Evolutionary conservation across 768 basidiomycete species (phyloP).

Genomic region (Melanogaster broomeanus): DNA sequence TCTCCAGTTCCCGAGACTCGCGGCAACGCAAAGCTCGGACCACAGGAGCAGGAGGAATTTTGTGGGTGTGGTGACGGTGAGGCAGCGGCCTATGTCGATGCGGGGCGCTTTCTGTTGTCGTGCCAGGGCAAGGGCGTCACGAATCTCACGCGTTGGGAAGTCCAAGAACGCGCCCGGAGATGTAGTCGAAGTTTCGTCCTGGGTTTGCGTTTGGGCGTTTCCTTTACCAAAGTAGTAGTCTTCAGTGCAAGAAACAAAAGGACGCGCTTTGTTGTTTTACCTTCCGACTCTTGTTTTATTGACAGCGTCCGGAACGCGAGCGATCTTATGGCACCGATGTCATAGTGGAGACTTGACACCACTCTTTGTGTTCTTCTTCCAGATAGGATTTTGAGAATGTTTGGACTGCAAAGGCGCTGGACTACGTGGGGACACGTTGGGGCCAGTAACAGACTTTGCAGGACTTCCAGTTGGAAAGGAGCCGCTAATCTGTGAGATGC

Average conservation of each 20-base stretch:
- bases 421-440: slow-evolving; percentile 66
- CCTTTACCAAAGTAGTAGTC: slow-evolving; percentile 10
- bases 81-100: slow-evolving; percentile 67
- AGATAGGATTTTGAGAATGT: slow-evolving; percentile 48
- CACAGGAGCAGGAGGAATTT: slow-evolving; percentile 70
- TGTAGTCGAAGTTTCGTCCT: slow-evolving; percentile 17
- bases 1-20: slow-evolving; percentile 63
- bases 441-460: slow-evolving; percentile 67
- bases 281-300: slow-evolving; percentile 34
- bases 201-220: slow-evolving; percentile 8
- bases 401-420: slow-evolving; percentile 60
- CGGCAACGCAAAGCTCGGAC: slow-evolving; percentile 57
- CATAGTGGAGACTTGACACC: slow-evolving; percentile 31
- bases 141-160: slow-evolving; percentile 59
- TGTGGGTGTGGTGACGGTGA: slow-evolving; percentile 57
- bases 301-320: slow-evolving; percentile 42
- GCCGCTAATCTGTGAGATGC: slow-evolving; percentile 43
- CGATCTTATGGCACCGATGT: slow-evolving; percentile 40
- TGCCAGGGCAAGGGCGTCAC: slow-evolving; percentile 55
- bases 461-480: slow-evolving; percentile 57
- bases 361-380: slow-evolving; percentile 39
- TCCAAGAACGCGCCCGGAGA: slow-evolving; percentile 46
- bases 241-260: neutral
- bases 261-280: slow-evolving; percentile 28
- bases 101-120: slow-evolving; percentile 62